These are phyloP conservation scores for Buddleja alternifolia DNA, from an alignment of 257 asterid species.

Conservation along the genomic window DNA sequence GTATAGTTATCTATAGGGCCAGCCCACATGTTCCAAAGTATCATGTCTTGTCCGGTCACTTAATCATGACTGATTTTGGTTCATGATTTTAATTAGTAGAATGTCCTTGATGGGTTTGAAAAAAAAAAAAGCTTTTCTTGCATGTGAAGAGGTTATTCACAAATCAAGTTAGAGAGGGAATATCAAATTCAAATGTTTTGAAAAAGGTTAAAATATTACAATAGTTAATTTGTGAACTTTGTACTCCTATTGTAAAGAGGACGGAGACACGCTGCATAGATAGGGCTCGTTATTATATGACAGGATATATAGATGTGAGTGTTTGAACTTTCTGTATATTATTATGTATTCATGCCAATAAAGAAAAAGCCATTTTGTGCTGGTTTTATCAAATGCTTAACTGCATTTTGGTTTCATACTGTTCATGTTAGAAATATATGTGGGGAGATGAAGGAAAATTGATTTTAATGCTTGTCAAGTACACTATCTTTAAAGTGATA, in stretches of 20 bases:
- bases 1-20: too few relatives aligned
- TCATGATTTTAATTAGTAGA: too few relatives aligned
- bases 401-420: too few relatives aligned
- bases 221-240: too few relatives aligned
- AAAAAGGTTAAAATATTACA: neutral
- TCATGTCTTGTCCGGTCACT: slow-evolving; percentile 24
- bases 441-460: too few relatives aligned
- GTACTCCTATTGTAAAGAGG: slow-evolving; percentile 17
- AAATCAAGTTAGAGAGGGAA: slow-evolving; percentile 39
- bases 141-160: slow-evolving; percentile 38
- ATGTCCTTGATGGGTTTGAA: slow-evolving; percentile 33
- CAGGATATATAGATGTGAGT: slow-evolving; percentile 26
- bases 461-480: too few relatives aligned
- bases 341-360: slow-evolving; percentile 25
- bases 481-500: neutral
- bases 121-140: slow-evolving; percentile 22
- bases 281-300: slow-evolving; percentile 25
- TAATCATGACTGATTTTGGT: slow-evolving; percentile 25
- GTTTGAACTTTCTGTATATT: slow-evolving; percentile 2
- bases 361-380: neutral
- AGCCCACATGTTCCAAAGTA: too few relatives aligned
- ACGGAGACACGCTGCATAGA: slow-evolving; percentile 10
- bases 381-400: neutral
- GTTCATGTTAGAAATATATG: too few relatives aligned
- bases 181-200: slow-evolving; percentile 18